Base-by-base conservation (phyloP, 139 green algal genomes). In the Chara braunii region DNA sequence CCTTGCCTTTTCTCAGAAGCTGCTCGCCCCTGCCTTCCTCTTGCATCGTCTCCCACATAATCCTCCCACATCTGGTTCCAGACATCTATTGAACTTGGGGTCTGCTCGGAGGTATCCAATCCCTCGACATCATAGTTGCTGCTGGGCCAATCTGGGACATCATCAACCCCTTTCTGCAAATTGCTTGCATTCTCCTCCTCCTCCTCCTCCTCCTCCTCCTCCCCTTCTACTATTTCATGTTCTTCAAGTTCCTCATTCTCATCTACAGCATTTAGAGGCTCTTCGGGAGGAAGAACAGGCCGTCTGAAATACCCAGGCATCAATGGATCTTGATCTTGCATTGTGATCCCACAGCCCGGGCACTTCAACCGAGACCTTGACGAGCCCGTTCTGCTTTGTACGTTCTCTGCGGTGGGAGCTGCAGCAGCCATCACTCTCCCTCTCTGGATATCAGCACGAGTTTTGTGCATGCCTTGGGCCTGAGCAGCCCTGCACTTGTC, bases 291-390 rank as follows among this genome's bases (percentile, higher is more conserved):
- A 7, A 63, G 29, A 12, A 48, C 28, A 23, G 68, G 42, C 45
- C 22, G 33, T 26, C 52, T 50, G 58, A 59, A 80, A 37, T 59
- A 81, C 1, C 76, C 76, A 14, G 76, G 74, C 18, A 35, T n/a
- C 8, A 68, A 53, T 11, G 68, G 42, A 51, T 81, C 57, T 0
- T 44, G 23, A 29, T n/a, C n/a, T 51, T 83, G 76, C 58, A 83
- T 64, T 4, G 9, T 14, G 8, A 82, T 51, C 29, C 76, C 76
- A 40, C 76, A 83, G 3, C 76, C 76, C 2, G 76, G 76, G 51
- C 76, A 83, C n/a, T n/a, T n/a, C n/a, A n/a, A n/a, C n/a, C n/a
- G n/a, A n/a, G n/a, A n/a, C n/a, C n/a, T n/a, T n/a, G n/a, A n/a
- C n/a, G n/a, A n/a, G n/a, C n/a, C n/a, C n/a, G n/a, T n/a, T n/a